Conservation (phyloP, 345 rosid species). For the Nephelium lappaceum region DNA sequence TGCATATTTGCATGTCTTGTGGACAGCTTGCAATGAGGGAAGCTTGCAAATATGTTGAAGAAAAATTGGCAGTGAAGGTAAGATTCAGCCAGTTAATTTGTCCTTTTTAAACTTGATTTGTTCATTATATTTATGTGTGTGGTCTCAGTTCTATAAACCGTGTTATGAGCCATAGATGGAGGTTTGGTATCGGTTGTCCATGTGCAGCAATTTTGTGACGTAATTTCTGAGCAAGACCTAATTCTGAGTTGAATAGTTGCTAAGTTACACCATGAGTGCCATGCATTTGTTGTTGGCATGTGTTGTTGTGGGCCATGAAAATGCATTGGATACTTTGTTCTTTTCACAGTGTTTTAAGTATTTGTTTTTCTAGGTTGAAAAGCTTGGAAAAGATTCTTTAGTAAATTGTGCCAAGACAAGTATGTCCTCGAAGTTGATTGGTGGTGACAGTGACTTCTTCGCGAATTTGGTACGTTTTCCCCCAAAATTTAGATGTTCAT, state of each 20-base stretch:
- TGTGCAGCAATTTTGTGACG: not conserved
- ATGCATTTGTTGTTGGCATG: not conserved
- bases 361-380: conserved; percentile 68
- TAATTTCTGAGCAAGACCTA: not conserved
- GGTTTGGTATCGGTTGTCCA: not conserved
- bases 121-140: not conserved
- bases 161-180: not conserved
- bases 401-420: conserved; percentile 96
- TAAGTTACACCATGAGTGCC: not conserved
- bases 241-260: not conserved
- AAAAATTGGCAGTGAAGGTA: conserved; percentile 85
- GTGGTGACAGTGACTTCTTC: conserved; percentile 87
- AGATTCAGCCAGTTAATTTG: conserved; percentile 19
- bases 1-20: conserved; percentile 11
- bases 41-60: conserved; percentile 91
- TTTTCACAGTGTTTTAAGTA: not conserved
- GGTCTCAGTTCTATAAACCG: not conserved
- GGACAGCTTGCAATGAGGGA: conserved; percentile 98
- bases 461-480: conserved; percentile 73
- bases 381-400: conserved; percentile 88
- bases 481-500: not conserved
- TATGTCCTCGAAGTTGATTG: conserved; percentile 97
- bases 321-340: conserved; percentile 3
- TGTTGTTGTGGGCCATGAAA: not conserved
- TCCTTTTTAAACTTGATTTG: not conserved